A percentile compares a stretch with the other conserved stretches of the same genome.
phyloP scores from a whole-genome alignment of 1,284 basidiomycete genomes.

The Boletus mariae region DNA sequence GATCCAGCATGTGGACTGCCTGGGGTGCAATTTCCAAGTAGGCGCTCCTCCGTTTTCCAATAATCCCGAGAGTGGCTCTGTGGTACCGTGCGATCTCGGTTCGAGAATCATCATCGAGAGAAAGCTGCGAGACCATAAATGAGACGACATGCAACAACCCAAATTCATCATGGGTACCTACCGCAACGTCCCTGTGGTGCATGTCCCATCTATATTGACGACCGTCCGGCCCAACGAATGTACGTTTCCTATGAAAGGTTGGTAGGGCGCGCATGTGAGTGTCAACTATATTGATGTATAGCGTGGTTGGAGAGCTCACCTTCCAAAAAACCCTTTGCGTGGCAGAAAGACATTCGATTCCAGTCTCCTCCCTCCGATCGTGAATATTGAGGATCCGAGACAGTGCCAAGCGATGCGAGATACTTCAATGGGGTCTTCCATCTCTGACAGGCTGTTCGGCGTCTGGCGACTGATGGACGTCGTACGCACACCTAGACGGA shows the following conservation, averaged over 20 bases:
- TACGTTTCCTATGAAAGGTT: conserved; percentile 20
- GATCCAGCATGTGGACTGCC: conserved; percentile 36
- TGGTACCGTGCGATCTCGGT: conserved; percentile 30
- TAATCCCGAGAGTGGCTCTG: conserved; percentile 19
- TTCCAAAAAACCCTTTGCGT: conserved; percentile 16
- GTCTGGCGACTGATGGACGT: conserved; percentile 20
- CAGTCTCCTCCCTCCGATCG: conserved; percentile 15
- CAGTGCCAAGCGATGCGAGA: conserved; percentile 23
- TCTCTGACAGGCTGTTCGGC: background rate
- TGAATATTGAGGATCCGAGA: conserved; percentile 20
- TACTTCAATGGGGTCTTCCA: conserved; percentile 10
- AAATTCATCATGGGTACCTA: conserved; percentile 5
- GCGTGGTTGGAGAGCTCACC: conserved; percentile 9
- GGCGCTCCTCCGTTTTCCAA: conserved; percentile 22
- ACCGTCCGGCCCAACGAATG: conserved; percentile 27
- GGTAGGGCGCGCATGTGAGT: background rate
- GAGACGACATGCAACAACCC: background rate
- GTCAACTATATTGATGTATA: background rate
- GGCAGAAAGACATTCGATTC: conserved; percentile 22
- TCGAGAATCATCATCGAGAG: conserved; percentile 16
- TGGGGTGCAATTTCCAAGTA: conserved; percentile 34
- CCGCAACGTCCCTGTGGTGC: conserved; percentile 12
- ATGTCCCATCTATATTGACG: conserved; percentile 28
- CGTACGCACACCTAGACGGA: conserved; percentile 22
- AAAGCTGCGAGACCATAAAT: conserved; percentile 16